Percentiles rank a stretch among this genome's conserved stretches.
Evolutionary conservation across 2,329 filamentous ascomycete species (phyloP).

Genomic region (Talaromyces sp.): DNA sequence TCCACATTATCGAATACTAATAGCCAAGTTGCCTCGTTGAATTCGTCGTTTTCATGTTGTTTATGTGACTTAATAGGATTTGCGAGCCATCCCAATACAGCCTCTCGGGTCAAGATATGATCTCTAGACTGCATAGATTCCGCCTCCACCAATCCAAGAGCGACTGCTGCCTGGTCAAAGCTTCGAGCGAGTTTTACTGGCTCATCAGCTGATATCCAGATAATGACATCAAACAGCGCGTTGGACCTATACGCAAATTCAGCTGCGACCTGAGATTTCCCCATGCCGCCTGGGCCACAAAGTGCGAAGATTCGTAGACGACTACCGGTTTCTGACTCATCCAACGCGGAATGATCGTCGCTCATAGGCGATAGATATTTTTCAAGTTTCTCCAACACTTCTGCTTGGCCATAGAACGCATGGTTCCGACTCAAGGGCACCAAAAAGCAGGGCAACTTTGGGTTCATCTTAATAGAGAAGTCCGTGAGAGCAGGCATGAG

Average conservation of each 20-base stretch:
- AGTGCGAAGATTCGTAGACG: slow-evolving; percentile 17
- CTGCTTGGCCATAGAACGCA: neutral
- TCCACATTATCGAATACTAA: slow-evolving; percentile 5
- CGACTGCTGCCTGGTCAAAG: slow-evolving; percentile 20
- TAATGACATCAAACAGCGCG: slow-evolving; percentile 24
- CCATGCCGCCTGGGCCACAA: slow-evolving; percentile 20
- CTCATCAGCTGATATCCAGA: slow-evolving; percentile 28
- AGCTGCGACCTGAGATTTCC: slow-evolving; percentile 26
- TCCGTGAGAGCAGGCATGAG: neutral
- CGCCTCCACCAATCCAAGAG: slow-evolving; percentile 22
- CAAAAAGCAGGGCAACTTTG: neutral
- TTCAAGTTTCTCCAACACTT: neutral
- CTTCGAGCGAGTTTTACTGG: slow-evolving; percentile 20
- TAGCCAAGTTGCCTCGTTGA: neutral
- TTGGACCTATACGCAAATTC: slow-evolving; percentile 20
- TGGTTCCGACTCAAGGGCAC: neutral
- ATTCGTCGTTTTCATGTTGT: neutral
- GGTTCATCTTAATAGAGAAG: neutral
- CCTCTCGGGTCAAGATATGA: slow-evolving; percentile 19
- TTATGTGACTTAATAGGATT: slow-evolving; percentile 3
- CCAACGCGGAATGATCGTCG: neutral
- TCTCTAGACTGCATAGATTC: slow-evolving; percentile 14
- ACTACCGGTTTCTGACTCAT: neutral
- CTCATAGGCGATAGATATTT: neutral
- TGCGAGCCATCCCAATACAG: slow-evolving; percentile 22